Base-by-base conservation (phyloP, 306 rosid genomes). In the Lathyrus tuberosus region DNA sequence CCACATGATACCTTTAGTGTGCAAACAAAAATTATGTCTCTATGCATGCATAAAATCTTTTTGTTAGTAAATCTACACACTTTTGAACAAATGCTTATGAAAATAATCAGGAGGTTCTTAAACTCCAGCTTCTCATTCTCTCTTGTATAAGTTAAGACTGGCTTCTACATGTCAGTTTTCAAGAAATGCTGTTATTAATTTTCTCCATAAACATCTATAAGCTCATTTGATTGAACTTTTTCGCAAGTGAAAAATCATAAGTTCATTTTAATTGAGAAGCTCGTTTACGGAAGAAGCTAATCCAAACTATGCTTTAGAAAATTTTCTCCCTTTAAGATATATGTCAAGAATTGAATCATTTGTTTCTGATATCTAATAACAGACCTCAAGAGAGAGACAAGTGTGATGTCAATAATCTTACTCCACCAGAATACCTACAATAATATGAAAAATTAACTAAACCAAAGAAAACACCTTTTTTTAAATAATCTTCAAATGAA, bases 401-500 rank as follows among this genome's bases (percentile, higher is more conserved):
- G 3, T 38, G 31, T 28, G 17, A 43, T 47, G 42, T 28, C 31
- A 78, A 61, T 24, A 47, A 47, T 70, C 54, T 70, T 60, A 22
- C 40, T 65, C 41, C 33, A 65, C 41, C 73, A 65, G 65, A 46
- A 37, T 65, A 54, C 67, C 35, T 22, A 44, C 26, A 43, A 72
- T 16, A 66, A 72, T 14, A 28, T 5, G 2, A 59, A 49, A 58
- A 37, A 10, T 66, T 47, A 72, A 48, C 41, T 56, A 24, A 0
- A 33, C 16, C 43, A 58, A n/a, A 30, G 22, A 30, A 28, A 30
- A 6, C 40, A 7, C 1, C 12, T 57, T 14, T 54, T 58, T 57
- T 59, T 1, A 70, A 71, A 37, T 10, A 77, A 71, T 71, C 62
- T 56, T 78, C 22, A 47, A 65, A 65, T 48, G 58, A 58, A 18